A percentile compares a stretch with the other conserved stretches of the same genome.
Evolutionary conservation across 306 rosid species (phyloP).

Genomic region (Dryas octopetala): DNA sequence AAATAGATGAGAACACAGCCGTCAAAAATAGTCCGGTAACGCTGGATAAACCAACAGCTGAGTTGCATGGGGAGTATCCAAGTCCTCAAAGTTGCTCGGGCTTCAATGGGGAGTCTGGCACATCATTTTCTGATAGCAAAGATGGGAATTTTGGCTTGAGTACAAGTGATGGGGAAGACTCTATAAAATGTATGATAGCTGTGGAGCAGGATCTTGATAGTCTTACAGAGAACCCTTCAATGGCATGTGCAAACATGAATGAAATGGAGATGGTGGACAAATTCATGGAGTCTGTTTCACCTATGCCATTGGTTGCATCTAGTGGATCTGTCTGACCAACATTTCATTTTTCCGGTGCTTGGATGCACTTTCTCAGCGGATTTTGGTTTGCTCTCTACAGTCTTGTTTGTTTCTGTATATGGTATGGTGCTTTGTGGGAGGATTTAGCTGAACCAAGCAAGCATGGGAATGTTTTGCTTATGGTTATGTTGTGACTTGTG

Average conservation of each 20-base stretch:
- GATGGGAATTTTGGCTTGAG: slow-evolving; percentile 44
- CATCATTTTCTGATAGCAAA: slow-evolving; percentile 45
- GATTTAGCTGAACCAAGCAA: slow-evolving; percentile 24
- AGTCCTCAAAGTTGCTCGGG: slow-evolving; percentile 46
- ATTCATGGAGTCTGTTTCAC: slow-evolving; percentile 34
- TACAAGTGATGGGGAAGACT: slow-evolving; percentile 37
- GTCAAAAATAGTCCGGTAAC: slow-evolving; percentile 17
- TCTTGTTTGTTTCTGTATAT: slow-evolving; percentile 51
- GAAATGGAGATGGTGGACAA: slow-evolving; percentile 45
- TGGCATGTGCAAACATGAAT: slow-evolving; percentile 33
- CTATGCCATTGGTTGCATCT: slow-evolving; percentile 34
- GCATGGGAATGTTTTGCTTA: slow-evolving; percentile 37
- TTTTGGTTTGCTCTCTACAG: slow-evolving; percentile 39
- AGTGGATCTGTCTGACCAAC: slow-evolving; percentile 22
- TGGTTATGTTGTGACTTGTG: slow-evolving; percentile 38
- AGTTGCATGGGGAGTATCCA: slow-evolving; percentile 29
- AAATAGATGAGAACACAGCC: slow-evolving; percentile 42
- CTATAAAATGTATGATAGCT: slow-evolving; percentile 28
- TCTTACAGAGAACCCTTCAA: slow-evolving; percentile 30
- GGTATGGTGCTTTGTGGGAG: slow-evolving; percentile 23
- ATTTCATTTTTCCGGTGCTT: slow-evolving; percentile 13
- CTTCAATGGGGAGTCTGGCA: slow-evolving; percentile 36
- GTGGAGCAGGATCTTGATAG: slow-evolving; percentile 35
- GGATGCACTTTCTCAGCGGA: slow-evolving; percentile 19
- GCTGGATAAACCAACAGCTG: slow-evolving; percentile 35